Evolutionary conservation across 1,284 basidiomycete genomes (phyloP).

Genomic region (Apiotrichum gracile): DNA sequence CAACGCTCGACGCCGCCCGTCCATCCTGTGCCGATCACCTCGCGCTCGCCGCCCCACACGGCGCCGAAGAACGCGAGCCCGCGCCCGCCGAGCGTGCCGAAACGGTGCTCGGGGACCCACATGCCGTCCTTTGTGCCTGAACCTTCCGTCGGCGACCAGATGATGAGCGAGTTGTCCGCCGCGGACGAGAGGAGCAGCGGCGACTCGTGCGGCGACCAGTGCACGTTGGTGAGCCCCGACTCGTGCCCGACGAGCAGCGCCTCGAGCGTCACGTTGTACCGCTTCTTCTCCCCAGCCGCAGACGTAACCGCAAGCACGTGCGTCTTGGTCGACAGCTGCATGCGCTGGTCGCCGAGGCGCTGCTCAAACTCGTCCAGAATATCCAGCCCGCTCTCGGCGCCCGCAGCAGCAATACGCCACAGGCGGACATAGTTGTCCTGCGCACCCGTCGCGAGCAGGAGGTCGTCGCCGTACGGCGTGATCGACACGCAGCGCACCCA

Average conservation of each 20-base stretch:
- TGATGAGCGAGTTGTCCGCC: constrained; percentile 82
- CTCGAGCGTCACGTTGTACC: constrained; percentile 77
- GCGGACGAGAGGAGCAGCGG: constrained; percentile 74
- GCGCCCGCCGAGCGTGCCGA: constrained; percentile 85
- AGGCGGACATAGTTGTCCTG: constrained; percentile 86
- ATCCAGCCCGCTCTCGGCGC: constrained; percentile 54
- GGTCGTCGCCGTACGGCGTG: constrained; percentile 45
- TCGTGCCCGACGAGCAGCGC: constrained; percentile 89
- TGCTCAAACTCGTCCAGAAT: constrained; percentile 81
- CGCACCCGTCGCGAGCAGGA: constrained; percentile 77
- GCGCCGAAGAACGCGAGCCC: constrained; percentile 85
- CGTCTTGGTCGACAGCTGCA: constrained; percentile 75
- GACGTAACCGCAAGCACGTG: constrained; percentile 65
- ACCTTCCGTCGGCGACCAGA: constrained; percentile 59
- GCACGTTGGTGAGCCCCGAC: constrained; percentile 76
- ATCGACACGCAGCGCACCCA: constrained; percentile 82
- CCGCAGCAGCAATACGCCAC: constrained; percentile 62
- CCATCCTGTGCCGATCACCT: constrained; percentile 77
- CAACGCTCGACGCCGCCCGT: constrained; percentile 85
- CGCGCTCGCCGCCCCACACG: constrained; percentile 55
- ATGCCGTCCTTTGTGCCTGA: constrained; percentile 52
- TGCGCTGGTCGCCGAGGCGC: constrained; percentile 62
- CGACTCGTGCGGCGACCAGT: constrained; percentile 59
- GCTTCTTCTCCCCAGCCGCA: constrained; percentile 29
- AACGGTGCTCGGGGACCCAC: constrained; percentile 83